A percentile compares a stretch with the other conserved stretches of the same genome.
phyloP scores from a whole-genome alignment of 2,329 filamentous ascomycete species.

The Coniochaeta prunicola region DNA sequence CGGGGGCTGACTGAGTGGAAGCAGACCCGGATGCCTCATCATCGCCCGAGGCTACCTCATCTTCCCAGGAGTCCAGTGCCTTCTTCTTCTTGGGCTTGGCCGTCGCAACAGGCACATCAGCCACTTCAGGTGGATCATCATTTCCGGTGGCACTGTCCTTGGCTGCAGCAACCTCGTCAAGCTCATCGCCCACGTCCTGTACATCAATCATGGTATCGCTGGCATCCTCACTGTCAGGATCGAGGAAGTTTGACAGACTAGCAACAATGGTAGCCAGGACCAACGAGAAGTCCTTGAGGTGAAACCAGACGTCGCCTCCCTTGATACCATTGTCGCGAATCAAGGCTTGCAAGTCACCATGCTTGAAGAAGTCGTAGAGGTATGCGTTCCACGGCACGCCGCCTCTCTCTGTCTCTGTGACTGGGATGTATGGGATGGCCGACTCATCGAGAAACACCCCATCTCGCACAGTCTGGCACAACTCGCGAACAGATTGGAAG shows the following conservation, averaged over 20 bases:
- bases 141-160: neutral
- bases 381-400: slow-evolving; percentile 55
- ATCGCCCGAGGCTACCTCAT: slow-evolving; percentile 21
- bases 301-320: slow-evolving; percentile 63
- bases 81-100: slow-evolving; percentile 18
- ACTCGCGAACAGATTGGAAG: slow-evolving; percentile 58
- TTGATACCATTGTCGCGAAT: slow-evolving; percentile 60
- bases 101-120: neutral
- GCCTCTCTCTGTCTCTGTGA: slow-evolving; percentile 48
- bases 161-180: neutral
- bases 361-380: slow-evolving; percentile 70
- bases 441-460: slow-evolving; percentile 70
- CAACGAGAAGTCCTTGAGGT: slow-evolving; percentile 52
- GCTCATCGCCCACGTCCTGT: slow-evolving; percentile 1
- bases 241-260: slow-evolving; percentile 50
- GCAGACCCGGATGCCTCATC: slow-evolving; percentile 12
- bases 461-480: slow-evolving; percentile 57
- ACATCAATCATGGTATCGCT: slow-evolving; percentile 23
- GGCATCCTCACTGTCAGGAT: slow-evolving; percentile 29
- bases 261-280: slow-evolving; percentile 66
- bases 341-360: slow-evolving; percentile 56
- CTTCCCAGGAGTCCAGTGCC: slow-evolving; percentile 39
- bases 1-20: neutral
- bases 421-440: slow-evolving; percentile 60
- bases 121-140: slow-evolving; percentile 13